These are phyloP conservation scores for Penicillium coffeae DNA, from an alignment of 495 filamentous ascomycete genomes.

Conservation along the genomic window DNA sequence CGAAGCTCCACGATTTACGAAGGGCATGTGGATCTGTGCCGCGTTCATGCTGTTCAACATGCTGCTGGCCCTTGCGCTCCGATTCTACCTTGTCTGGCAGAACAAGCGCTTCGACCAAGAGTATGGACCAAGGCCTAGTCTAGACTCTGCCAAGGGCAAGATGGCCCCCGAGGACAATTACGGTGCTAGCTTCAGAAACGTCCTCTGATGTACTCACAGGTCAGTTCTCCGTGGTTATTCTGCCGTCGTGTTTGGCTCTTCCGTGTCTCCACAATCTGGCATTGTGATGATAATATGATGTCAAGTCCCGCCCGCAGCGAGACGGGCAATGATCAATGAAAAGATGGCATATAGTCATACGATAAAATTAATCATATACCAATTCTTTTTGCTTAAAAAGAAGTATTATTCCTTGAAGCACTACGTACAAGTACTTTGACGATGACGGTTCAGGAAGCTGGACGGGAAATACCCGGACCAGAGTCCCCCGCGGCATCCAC, in stretches of 20 bases:
- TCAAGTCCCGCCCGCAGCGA: neutral
- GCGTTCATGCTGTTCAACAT: slow-evolving; percentile 69
- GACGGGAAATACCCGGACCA: slow-evolving; percentile 1
- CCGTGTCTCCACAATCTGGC: neutral
- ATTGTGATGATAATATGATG: neutral
- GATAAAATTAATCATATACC: too few species aligned
- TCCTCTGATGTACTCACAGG: slow-evolving; percentile 25
- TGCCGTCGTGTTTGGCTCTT: neutral
- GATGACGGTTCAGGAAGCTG: neutral
- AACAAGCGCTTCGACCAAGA: slow-evolving; percentile 56
- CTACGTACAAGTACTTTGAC: too few species aligned
- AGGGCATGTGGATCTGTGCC: slow-evolving; percentile 65
- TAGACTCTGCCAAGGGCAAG: slow-evolving; percentile 14
- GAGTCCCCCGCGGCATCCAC: slow-evolving; percentile 6
- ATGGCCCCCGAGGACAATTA: slow-evolving; percentile 46
- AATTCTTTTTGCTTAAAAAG: too few species aligned
- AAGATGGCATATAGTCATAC: too few species aligned
- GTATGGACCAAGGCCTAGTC: slow-evolving; percentile 34
- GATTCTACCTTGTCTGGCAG: slow-evolving; percentile 56
- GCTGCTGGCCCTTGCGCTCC: slow-evolving; percentile 51
- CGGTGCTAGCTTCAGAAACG: slow-evolving; percentile 44
- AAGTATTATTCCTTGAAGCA: too few species aligned
- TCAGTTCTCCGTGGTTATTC: neutral
- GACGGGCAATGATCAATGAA: neutral
- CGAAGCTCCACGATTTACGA: slow-evolving; percentile 60